phyloP scores from a whole-genome alignment of 345 rosid species.

The Linum trigynum region DNA sequence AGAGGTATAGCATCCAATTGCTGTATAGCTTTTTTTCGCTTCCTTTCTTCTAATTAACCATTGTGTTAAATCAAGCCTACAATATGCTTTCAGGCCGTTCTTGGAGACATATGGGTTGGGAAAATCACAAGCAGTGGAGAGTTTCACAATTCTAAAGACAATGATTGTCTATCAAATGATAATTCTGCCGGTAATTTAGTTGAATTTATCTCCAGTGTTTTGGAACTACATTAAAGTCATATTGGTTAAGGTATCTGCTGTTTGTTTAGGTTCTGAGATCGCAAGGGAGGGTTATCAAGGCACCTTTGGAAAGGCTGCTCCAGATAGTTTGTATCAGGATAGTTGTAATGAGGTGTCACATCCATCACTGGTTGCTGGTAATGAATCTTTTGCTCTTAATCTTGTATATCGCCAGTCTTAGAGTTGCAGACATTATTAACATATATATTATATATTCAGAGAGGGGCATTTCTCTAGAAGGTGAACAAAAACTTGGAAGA shows the following conservation, averaged over 20 bases:
- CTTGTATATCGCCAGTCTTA: background rate
- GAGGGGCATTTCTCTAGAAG: conserved; percentile 14
- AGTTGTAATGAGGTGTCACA: conserved; percentile 12
- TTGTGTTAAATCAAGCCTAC: background rate
- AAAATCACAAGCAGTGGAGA: conserved; percentile 15
- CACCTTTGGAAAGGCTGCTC: conserved; percentile 3
- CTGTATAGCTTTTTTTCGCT: background rate
- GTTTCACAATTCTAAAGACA: background rate
- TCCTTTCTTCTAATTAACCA: background rate
- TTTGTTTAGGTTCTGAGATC: conserved; percentile 10
- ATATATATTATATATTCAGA: conserved; percentile 15
- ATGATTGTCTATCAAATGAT: conserved; percentile 7
- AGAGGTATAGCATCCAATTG: conserved; percentile 11
- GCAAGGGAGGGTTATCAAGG: conserved; percentile 1
- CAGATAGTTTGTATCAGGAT: conserved; percentile 9
- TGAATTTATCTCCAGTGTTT: background rate
- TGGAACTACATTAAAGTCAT: background rate
- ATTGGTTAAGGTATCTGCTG: background rate
- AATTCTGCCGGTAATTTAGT: conserved; percentile 7
- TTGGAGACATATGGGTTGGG: conserved; percentile 19
- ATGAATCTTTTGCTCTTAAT: conserved; percentile 1
- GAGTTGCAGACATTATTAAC: background rate
- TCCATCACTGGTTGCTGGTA: conserved; percentile 18
- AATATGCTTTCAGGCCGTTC: conserved; percentile 6
- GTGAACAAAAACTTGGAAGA: conserved; percentile 8